phyloP scores from a whole-genome alignment of 2,329 filamentous ascomycete species.

The Xylariaceae sp. region DNA sequence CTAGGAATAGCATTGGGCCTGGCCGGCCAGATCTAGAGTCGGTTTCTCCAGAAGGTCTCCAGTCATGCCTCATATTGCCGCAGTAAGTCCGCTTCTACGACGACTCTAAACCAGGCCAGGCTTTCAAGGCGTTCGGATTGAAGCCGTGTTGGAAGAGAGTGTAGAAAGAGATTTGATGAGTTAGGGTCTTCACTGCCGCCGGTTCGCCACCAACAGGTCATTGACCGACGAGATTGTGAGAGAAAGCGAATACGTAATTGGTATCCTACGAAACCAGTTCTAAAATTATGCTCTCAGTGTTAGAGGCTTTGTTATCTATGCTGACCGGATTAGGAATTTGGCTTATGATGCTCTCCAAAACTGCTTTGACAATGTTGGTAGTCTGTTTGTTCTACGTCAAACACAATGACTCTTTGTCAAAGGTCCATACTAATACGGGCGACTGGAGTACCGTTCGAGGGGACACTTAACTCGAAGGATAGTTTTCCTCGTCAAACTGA shows the following conservation, averaged over 20 bases:
- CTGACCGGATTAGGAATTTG: conserved; percentile 25
- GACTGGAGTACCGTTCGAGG: conserved; percentile 5
- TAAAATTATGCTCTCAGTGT: conserved; percentile 1
- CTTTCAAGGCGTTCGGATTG: neutral
- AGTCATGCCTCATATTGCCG: neutral
- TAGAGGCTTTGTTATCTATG: conserved; percentile 3
- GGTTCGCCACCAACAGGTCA: conserved; percentile 2
- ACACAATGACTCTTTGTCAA: conserved; percentile 31
- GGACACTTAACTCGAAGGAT: neutral
- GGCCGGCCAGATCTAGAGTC: neutral
- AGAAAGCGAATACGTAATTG: neutral
- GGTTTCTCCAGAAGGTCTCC: neutral
- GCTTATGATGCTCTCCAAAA: conserved; percentile 18
- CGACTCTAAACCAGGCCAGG: neutral
- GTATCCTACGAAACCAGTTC: conserved; percentile 8
- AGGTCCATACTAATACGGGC: conserved; percentile 21
- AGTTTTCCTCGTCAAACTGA: conserved; percentile 15
- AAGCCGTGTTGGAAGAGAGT: neutral
- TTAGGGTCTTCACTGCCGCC: conserved; percentile 3
- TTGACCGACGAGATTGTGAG: conserved; percentile 3
- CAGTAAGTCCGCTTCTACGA: neutral
- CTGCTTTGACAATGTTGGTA: conserved; percentile 26
- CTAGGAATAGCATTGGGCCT: neutral
- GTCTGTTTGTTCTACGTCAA: conserved; percentile 6
- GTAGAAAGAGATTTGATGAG: conserved; percentile 10